Conservation (phyloP, 768 basidiomycete species). For the Collybia sp. region DNA sequence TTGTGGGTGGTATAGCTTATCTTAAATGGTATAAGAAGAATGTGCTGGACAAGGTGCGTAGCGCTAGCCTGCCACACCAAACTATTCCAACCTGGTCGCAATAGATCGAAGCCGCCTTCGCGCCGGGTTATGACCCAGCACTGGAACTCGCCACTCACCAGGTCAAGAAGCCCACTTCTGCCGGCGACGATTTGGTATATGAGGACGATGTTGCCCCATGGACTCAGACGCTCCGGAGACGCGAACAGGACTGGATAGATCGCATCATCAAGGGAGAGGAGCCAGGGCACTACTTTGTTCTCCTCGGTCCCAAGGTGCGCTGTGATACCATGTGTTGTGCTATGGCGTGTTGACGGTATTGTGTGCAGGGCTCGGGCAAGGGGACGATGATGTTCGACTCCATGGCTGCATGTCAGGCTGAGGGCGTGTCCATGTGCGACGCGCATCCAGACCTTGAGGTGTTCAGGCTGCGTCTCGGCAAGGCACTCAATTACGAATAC, state of each 20-base stretch:
- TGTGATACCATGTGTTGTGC: constrained; percentile 6
- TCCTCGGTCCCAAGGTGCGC: constrained; percentile 79
- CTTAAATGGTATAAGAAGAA: constrained; percentile 78
- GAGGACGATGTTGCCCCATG: constrained; percentile 38
- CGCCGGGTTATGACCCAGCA: constrained; percentile 77
- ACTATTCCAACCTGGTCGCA: constrained; percentile 1
- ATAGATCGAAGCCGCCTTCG: constrained; percentile 77
- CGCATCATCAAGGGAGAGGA: constrained; percentile 73
- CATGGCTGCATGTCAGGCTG: constrained; percentile 69
- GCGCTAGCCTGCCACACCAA: not conserved
- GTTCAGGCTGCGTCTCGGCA: constrained; percentile 80
- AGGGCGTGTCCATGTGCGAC: constrained; percentile 70
- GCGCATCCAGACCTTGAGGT: constrained; percentile 87
- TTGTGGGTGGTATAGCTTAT: constrained; percentile 69
- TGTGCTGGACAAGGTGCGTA: constrained; percentile 71
- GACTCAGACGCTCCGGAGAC: constrained; percentile 62
- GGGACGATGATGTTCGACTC: constrained; percentile 81
- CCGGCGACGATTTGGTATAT: constrained; percentile 21
- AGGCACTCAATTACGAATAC: constrained; percentile 83
- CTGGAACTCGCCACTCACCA: constrained; percentile 62
- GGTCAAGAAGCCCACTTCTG: constrained; percentile 23
- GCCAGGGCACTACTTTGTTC: constrained; percentile 67
- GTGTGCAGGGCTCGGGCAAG: constrained; percentile 67
- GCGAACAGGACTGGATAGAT: constrained; percentile 75
- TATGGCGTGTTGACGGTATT: constrained; percentile 3